Percentiles rank a stretch among this genome's conserved stretches.
phyloP scores from a whole-genome alignment of 805 yeast species.

The Cyberlindnera sargentensis region DNA sequence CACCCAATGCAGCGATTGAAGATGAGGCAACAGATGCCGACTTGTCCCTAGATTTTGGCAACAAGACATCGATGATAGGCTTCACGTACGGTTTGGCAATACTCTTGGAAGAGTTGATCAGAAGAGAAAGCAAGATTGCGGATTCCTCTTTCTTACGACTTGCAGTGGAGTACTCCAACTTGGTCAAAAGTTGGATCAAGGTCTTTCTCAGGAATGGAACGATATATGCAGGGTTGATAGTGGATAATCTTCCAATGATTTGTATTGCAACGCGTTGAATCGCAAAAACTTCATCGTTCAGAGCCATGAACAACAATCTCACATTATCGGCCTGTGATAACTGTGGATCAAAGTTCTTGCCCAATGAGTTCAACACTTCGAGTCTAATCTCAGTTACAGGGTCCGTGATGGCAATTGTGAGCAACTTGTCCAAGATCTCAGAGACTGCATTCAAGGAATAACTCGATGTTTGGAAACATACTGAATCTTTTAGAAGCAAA shows the following conservation, averaged over 20 bases:
- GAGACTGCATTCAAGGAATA: slow-evolving; percentile 77
- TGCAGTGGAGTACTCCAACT: slow-evolving; percentile 73
- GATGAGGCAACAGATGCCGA: slow-evolving; percentile 82
- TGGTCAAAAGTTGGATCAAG: slow-evolving; percentile 76
- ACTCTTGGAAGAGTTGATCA: slow-evolving; percentile 72
- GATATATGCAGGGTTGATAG: slow-evolving; percentile 90
- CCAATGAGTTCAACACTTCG: slow-evolving; percentile 68
- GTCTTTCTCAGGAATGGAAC: slow-evolving; percentile 89
- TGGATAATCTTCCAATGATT: slow-evolving; percentile 76
- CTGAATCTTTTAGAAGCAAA: slow-evolving; percentile 70
- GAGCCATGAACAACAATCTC: slow-evolving; percentile 73
- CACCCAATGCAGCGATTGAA: slow-evolving; percentile 83
- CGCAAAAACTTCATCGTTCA: slow-evolving; percentile 84
- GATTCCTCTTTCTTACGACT: slow-evolving; percentile 81
- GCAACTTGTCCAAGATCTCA: slow-evolving; percentile 72
- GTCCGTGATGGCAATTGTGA: slow-evolving; percentile 83
- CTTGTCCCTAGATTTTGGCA: slow-evolving; percentile 67
- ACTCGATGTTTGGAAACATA: slow-evolving; percentile 76
- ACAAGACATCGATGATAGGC: slow-evolving; percentile 78
- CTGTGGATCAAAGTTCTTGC: slow-evolving; percentile 80
- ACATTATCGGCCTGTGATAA: slow-evolving; percentile 91
- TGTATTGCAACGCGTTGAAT: slow-evolving; percentile 73
- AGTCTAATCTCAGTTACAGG: slow-evolving; percentile 79
- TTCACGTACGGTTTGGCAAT: slow-evolving; percentile 87
- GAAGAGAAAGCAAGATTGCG: slow-evolving; percentile 62